Percentiles rank a stretch among this genome's conserved stretches.
phyloP scores from a whole-genome alignment of 768 basidiomycete genomes.

The Psilocybe azurescens region DNA sequence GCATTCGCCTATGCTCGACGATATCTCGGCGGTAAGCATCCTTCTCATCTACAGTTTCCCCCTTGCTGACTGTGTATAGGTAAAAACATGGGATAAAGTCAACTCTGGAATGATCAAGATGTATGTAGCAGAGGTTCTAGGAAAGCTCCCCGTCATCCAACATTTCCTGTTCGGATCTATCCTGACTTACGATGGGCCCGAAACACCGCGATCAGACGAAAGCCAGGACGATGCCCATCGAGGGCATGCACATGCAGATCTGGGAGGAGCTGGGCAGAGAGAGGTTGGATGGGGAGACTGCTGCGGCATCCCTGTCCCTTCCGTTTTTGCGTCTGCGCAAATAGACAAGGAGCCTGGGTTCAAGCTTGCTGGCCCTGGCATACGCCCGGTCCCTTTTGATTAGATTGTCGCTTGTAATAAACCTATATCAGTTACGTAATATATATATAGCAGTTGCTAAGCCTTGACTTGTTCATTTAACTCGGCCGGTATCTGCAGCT shows the following conservation, averaged over 20 bases:
- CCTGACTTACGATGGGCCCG: conserved; percentile 68
- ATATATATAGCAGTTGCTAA: background rate
- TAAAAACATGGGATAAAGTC: conserved; percentile 96
- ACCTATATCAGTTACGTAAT: background rate
- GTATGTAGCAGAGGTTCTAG: conserved; percentile 94
- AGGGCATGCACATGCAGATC: conserved; percentile 56
- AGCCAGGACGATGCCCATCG: conserved; percentile 44
- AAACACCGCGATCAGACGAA: conserved; percentile 34
- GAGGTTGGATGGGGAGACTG: conserved; percentile 86
- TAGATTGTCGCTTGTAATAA: conserved; percentile 32
- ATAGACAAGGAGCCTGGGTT: conserved; percentile 45
- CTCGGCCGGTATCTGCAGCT: too few species aligned
- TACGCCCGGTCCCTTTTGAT: conserved; percentile 84
- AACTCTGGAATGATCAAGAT: conserved; percentile 98
- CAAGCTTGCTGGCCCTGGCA: conserved; percentile 61
- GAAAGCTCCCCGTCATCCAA: conserved; percentile 94
- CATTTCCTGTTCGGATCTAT: conserved; percentile 95
- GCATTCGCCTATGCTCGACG: conserved; percentile 99
- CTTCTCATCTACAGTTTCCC: background rate
- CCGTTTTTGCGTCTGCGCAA: conserved; percentile 76
- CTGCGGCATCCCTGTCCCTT: conserved; percentile 89
- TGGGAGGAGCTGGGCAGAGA: conserved; percentile 51
- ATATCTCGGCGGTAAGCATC: conserved; percentile 80
- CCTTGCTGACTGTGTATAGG: conserved; percentile 40
- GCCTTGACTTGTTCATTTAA: too few species aligned